phyloP scores from a whole-genome alignment of 495 filamentous ascomycete species.

The Oidiodendron maius region DNA sequence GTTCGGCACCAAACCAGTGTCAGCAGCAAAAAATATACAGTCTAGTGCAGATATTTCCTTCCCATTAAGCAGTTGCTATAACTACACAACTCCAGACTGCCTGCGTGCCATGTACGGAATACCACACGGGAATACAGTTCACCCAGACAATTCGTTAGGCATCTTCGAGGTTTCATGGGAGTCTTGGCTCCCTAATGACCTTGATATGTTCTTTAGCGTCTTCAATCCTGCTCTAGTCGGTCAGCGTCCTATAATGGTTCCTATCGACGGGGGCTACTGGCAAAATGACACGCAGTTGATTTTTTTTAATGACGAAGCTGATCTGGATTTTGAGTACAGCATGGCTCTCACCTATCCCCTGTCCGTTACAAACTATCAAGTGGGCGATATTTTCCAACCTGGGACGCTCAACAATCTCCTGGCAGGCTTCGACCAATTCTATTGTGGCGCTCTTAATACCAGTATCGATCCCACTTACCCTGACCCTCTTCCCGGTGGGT shows the following conservation, averaged over 20 bases:
- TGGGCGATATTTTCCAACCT: neutral
- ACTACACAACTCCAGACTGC: constrained; percentile 21
- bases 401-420: neutral
- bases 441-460: neutral
- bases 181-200: constrained; percentile 41
- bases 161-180: constrained; percentile 27
- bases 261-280: neutral
- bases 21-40: too few relatives aligned
- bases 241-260: neutral
- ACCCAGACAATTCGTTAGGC: constrained; percentile 19
- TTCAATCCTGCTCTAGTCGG: constrained; percentile 28
- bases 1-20: too few relatives aligned
- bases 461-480: neutral
- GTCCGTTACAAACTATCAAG: neutral
- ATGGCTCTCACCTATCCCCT: neutral
- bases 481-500: neutral
- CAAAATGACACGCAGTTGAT: neutral
- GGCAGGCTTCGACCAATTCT: neutral
- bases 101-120: constrained; percentile 20
- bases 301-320: neutral
- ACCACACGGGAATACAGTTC: constrained; percentile 6
- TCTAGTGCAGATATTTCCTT: too few relatives aligned
- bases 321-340: neutral
- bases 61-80: constrained; percentile 22
- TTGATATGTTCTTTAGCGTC: constrained; percentile 51